Evolutionary conservation across 768 basidiomycete genomes (phyloP), one percentile per base, ranked within the genome.

Genomic region (Mycena vulgaris): DNA sequence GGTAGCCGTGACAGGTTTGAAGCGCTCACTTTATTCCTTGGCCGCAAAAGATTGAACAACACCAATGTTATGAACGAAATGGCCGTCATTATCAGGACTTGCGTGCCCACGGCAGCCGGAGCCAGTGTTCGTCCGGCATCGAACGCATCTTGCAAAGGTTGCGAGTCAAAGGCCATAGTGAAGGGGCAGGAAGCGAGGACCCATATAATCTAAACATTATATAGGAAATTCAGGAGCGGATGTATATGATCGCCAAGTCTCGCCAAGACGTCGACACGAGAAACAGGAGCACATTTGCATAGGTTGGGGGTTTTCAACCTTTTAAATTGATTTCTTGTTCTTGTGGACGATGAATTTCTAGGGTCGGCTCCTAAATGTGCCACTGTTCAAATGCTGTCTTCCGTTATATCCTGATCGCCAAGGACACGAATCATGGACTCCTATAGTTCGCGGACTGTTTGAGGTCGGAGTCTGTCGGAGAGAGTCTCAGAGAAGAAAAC

Each of bases 11-110:
- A 31, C 5, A 45, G 55, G 33, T 68, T 40, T 45, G 28, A 57
- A 21, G 35, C 27, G 35, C 30, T 53, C 71, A 87, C 91, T 83
- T 91, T 92, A 82, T 95, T 93, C 67, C 87, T 87, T n/a, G 95
- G 95, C 31, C 95, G 89, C 60, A 96, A 84, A 73, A 93, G 53
- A 70, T 89, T 90, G 78, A 92, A 91, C 19, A 51, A 83, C 73
- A 92, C 65, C 67, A 63, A 66, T 23, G 42, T 53, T 23, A 31
- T 55, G 27, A 92, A 89, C 49, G 90, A 91, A 68, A 91, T 58
- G 49, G 82, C 80, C 68, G 78, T 78, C 90, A 92, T 91, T 48
- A 91, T 77, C 55, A 81, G 82, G 52, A 89, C 86, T 76, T 92
- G 91, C 13, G 87, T 84, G 52, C 85, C 86, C 14, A 92, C 90